These are phyloP conservation scores for Elymus sibiricus DNA, from an alignment of 176 grass and related monocot species.

Conservation along the genomic window DNA sequence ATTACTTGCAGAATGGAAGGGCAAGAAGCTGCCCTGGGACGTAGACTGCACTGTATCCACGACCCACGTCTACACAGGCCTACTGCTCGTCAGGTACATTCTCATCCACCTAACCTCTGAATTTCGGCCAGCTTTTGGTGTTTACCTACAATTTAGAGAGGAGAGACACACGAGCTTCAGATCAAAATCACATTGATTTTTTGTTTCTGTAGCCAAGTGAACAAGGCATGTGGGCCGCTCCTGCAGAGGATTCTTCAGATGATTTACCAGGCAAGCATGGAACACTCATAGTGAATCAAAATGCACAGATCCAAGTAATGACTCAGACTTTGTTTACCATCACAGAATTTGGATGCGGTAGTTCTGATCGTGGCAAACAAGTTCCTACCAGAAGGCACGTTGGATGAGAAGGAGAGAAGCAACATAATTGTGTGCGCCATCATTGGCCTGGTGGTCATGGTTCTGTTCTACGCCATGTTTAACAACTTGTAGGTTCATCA, in stretches of 20 bases:
- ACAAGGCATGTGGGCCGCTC: slow-evolving; percentile 37
- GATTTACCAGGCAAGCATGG: slow-evolving; percentile 37
- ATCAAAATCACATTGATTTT: neutral
- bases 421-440: slow-evolving; percentile 32
- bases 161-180: neutral
- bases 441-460: slow-evolving; percentile 49
- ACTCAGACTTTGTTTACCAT: neutral
- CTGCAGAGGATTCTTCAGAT: slow-evolving; percentile 32
- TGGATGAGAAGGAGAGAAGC: slow-evolving; percentile 39
- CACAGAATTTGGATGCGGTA: slow-evolving; percentile 60
- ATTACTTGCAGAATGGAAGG: slow-evolving; percentile 48
- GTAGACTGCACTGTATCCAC: slow-evolving; percentile 50
- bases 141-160: neutral
- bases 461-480: slow-evolving; percentile 45
- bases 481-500: slow-evolving; percentile 25
- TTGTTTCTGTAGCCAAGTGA: slow-evolving; percentile 27
- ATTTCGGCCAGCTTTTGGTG: neutral
- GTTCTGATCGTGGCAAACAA: slow-evolving; percentile 46
- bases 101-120: neutral
- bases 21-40: slow-evolving; percentile 49
- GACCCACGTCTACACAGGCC: slow-evolving; percentile 53
- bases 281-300: neutral
- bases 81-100: slow-evolving; percentile 47
- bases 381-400: slow-evolving; percentile 42
- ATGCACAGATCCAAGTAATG: too few species aligned